These are phyloP conservation scores for Calonectria multiphialidica DNA, from an alignment of 2,329 filamentous ascomycete genomes.

Conservation along the genomic window DNA sequence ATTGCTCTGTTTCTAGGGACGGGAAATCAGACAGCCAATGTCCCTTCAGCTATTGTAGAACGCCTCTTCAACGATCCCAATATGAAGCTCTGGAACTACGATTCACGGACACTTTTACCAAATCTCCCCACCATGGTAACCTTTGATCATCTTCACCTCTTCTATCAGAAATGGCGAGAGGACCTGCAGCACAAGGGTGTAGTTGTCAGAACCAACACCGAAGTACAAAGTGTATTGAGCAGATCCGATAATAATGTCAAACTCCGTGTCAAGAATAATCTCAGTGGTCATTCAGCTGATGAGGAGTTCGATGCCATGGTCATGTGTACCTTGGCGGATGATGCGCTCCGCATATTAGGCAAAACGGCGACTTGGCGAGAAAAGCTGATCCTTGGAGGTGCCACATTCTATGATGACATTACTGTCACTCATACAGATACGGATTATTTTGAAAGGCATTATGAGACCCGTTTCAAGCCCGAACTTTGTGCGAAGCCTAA, in stretches of 20 bases:
- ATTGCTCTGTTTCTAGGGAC: constrained; percentile 81
- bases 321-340: constrained; percentile 74
- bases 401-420: constrained; percentile 77
- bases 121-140: constrained; percentile 76
- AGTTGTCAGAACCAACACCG: constrained; percentile 66
- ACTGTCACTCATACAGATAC: constrained; percentile 77
- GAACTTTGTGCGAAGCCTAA: constrained; percentile 63
- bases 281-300: constrained; percentile 57
- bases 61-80: constrained; percentile 69
- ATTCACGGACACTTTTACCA: constrained; percentile 64
- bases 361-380: constrained; percentile 71
- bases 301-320: constrained; percentile 76
- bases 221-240: constrained; percentile 64
- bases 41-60: constrained; percentile 76
- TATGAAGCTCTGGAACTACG: constrained; percentile 71
- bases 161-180: constrained; percentile 71
- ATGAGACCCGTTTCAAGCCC: constrained; percentile 70
- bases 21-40: constrained; percentile 79
- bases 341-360: constrained; percentile 71
- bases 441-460: constrained; percentile 75
- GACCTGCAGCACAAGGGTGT: constrained; percentile 67
- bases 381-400: constrained; percentile 76
- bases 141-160: constrained; percentile 71
- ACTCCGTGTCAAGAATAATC: constrained; percentile 63
- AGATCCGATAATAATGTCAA: constrained; percentile 64